phyloP scores from a whole-genome alignment of 129 eudicot genomes.

The Flaveria ramosissima region DNA sequence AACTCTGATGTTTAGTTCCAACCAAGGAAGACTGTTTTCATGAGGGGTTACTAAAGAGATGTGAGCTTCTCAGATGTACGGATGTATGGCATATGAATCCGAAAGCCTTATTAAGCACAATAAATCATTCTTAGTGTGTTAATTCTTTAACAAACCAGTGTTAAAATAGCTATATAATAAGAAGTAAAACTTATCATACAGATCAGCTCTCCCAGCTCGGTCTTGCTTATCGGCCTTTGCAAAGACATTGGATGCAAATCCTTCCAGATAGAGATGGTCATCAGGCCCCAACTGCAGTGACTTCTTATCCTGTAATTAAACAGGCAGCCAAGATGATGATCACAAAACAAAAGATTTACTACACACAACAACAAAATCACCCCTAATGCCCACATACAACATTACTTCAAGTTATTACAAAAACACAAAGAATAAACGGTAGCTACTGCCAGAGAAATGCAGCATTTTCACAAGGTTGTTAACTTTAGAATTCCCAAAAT shows the following conservation, averaged over 20 bases:
- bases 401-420: not conserved
- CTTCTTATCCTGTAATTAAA: slow-evolving; percentile 67
- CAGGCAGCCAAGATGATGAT: slow-evolving; percentile 14
- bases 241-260: slow-evolving; percentile 88
- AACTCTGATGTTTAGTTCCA: not conserved
- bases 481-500: not conserved
- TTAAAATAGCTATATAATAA: slow-evolving; percentile 13
- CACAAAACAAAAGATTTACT: not conserved
- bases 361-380: not conserved
- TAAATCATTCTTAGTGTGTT: not conserved
- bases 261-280: slow-evolving; percentile 84
- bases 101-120: slow-evolving; percentile 2
- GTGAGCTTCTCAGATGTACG: not conserved
- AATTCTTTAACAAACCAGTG: not conserved
- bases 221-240: slow-evolving; percentile 97
- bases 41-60: not conserved
- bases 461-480: not conserved
- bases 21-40: not conserved
- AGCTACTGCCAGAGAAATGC: too few relatives aligned
- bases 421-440: not conserved
- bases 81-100: not conserved
- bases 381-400: slow-evolving; percentile 7
- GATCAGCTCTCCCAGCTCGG: slow-evolving; percentile 89
- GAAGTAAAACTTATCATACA: slow-evolving; percentile 45
- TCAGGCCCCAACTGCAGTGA: slow-evolving; percentile 75